Conservation (phyloP, 306 rosid genomes). For the Lathyrus sativus region DNA sequence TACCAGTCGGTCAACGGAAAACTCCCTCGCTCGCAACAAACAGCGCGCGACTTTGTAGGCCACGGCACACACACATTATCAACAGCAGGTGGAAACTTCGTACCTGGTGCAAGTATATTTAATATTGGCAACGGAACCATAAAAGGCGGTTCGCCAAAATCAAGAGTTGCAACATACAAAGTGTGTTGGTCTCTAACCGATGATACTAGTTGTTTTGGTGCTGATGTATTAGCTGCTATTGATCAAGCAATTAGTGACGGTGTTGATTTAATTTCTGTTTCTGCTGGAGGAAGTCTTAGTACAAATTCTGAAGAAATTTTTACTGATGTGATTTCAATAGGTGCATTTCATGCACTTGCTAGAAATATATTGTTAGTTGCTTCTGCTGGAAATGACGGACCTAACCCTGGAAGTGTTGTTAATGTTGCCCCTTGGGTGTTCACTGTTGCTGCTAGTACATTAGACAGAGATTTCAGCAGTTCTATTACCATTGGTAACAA, state of each 20-base stretch:
- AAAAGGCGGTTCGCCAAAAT: conserved; percentile 83
- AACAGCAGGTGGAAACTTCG: conserved; percentile 71
- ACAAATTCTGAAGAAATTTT: conserved; percentile 16
- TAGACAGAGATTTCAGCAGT: conserved; percentile 54
- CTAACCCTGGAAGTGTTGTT: conserved; percentile 36
- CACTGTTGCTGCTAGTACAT: conserved; percentile 66
- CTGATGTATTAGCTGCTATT: conserved; percentile 65
- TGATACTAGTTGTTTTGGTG: conserved; percentile 44
- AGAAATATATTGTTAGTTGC: conserved; percentile 47
- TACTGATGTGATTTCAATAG: conserved; percentile 42
- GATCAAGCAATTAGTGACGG: conserved; percentile 75
- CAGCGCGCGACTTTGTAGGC: conserved; percentile 63
- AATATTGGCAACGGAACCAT: conserved; percentile 44
- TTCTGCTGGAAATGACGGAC: conserved; percentile 71
- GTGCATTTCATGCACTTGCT: conserved; percentile 62
- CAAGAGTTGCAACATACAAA: conserved; percentile 74
- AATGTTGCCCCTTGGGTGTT: conserved; percentile 68
- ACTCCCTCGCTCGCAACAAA: conserved; percentile 5
- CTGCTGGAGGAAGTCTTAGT: conserved; percentile 36
- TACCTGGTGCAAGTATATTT: conserved; percentile 19
- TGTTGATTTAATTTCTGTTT: conserved; percentile 60
- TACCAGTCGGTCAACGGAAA: background rate
- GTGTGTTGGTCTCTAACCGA: conserved; percentile 55
- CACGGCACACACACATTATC: conserved; percentile 90
- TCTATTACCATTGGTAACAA: conserved; percentile 48